Evolutionary conservation across 176 grass and related monocot species (phyloP), one percentile per base, ranked within the genome.

Genomic region (Themeda triandra): DNA sequence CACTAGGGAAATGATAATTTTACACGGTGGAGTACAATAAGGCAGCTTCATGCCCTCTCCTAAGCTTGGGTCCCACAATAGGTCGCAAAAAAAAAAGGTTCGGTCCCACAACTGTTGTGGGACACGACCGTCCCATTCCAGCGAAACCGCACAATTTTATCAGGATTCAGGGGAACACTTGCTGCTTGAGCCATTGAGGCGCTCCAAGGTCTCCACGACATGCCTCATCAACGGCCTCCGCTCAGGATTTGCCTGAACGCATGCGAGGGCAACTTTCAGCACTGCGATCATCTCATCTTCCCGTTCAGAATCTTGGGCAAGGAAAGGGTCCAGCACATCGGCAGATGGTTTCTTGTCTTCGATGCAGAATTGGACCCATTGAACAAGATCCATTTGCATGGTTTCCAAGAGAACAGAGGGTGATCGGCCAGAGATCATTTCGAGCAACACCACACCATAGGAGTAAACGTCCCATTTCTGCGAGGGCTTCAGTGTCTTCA

Each of bases 391-490:
- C 91, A 95, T 95, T 82, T 94, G 90, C 83, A 84, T 75, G 53
- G 93, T 94, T 70, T 98, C 93, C 81, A 95, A 75, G 44, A 95
- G 84, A 75, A 89, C 65, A 11, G 80, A 6, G 11, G 93, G 93
- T 0, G 89, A 91, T 69, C 76, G 87, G 48, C 93, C 91, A 0
- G 96, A 88, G 13, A 98, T 92, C 83, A 98, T 84, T 90, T 95
- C 96, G 4, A 98, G 88, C 82, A 98, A 85, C 63, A 98, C 86
- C 74, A 93, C 91, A 13, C 96, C 96, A 17, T 87, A 98, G 8
- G 96, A 98, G 79, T 95, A 98, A 53, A 90, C 80, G 80, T 98
- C 96, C 95, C 96, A 98, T 81, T 98, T 98, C 56, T 98, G 96
- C n/a, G 96, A 98, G 32, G 96, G 96, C 76, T 98, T 98, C 23